Evolutionary conservation across 2,329 filamentous ascomycete genomes (phyloP).

Genomic region (Stemphylium lycopersici): DNA sequence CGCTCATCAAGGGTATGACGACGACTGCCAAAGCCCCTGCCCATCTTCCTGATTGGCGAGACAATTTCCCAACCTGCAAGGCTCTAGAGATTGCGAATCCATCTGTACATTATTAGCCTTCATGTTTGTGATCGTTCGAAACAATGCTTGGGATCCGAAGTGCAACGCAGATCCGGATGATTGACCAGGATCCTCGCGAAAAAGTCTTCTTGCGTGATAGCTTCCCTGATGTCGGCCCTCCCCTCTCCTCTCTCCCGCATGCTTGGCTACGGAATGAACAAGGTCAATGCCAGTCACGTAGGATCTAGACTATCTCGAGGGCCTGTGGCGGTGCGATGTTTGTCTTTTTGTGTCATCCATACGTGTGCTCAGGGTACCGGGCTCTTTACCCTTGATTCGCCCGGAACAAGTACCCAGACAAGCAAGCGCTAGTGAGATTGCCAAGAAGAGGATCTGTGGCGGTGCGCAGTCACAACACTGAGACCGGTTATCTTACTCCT

Average conservation of each 20-base stretch:
- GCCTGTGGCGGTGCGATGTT: slow-evolving; percentile 33
- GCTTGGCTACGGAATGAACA: slow-evolving; percentile 14
- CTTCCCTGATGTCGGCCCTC: slow-evolving; percentile 19
- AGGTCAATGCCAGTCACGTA: slow-evolving; percentile 28
- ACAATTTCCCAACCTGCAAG: no score
- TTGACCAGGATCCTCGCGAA: slow-evolving; percentile 32
- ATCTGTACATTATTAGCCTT: no score
- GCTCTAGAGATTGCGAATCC: no score
- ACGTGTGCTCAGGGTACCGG: slow-evolving; percentile 14
- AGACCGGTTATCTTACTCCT: slow-evolving; percentile 6
- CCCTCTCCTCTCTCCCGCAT: slow-evolving; percentile 13
- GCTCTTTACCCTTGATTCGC: not conserved
- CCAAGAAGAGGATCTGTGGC: slow-evolving; percentile 10
- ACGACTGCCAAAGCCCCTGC: no score
- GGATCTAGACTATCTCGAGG: slow-evolving; percentile 27
- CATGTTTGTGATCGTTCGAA: no score
- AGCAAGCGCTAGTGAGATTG: slow-evolving; percentile 2
- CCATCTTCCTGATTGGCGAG: no score
- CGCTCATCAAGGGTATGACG: no score
- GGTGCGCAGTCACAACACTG: slow-evolving; percentile 1
- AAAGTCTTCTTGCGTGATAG: slow-evolving; percentile 25
- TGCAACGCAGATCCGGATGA: slow-evolving; percentile 4
- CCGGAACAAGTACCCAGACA: not conserved
- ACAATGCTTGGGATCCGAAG: not conserved
- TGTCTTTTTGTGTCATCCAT: slow-evolving; percentile 14